Evolutionary conservation across 306 rosid genomes (phyloP).

Genomic region (Trifolium pratense): DNA sequence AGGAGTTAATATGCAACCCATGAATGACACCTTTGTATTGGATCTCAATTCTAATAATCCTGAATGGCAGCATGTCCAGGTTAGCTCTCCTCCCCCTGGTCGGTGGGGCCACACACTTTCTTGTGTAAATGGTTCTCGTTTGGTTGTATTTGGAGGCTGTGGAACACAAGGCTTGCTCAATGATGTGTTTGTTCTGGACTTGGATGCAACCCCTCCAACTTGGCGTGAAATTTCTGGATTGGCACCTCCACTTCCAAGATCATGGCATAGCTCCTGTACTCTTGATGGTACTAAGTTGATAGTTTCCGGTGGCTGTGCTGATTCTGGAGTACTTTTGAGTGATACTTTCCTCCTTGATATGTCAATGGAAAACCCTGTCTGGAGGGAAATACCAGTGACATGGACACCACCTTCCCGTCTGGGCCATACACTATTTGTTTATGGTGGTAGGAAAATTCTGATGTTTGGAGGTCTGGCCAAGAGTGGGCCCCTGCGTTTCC

Average conservation of each 20-base stretch:
- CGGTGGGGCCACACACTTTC: conserved; percentile 99
- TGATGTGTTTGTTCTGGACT: conserved; percentile 92
- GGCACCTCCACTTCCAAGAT: conserved; percentile 99
- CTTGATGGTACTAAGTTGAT: conserved; percentile 98
- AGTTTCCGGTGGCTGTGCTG: conserved; percentile 99
- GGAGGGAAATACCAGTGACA: conserved; percentile 97
- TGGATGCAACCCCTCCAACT: conserved; percentile 95
- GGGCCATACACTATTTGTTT: conserved; percentile 92
- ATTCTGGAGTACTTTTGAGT: conserved; percentile 96
- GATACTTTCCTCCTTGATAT: conserved; percentile 97
- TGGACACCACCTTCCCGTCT: conserved; percentile 99
- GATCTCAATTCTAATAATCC: conserved; percentile 91
- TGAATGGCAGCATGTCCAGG: conserved; percentile 97
- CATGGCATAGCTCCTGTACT: conserved; percentile 99
- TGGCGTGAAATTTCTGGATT: conserved; percentile 99
- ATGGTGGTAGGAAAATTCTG: conserved; percentile 96
- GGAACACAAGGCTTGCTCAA: conserved; percentile 97
- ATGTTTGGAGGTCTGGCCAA: conserved; percentile 99
- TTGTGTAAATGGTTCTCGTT: conserved; percentile 90
- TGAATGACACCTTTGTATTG: conserved; percentile 96
- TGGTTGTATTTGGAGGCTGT: conserved; percentile 99
- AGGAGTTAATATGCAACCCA: conserved; percentile 99
- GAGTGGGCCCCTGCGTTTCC: conserved; percentile 96
- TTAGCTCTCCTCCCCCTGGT: conserved; percentile 99
- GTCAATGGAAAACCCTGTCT: conserved; percentile 92